Base-by-base conservation (phyloP, 805 yeast genomes). In the Teunomyces gatunensis region DNA sequence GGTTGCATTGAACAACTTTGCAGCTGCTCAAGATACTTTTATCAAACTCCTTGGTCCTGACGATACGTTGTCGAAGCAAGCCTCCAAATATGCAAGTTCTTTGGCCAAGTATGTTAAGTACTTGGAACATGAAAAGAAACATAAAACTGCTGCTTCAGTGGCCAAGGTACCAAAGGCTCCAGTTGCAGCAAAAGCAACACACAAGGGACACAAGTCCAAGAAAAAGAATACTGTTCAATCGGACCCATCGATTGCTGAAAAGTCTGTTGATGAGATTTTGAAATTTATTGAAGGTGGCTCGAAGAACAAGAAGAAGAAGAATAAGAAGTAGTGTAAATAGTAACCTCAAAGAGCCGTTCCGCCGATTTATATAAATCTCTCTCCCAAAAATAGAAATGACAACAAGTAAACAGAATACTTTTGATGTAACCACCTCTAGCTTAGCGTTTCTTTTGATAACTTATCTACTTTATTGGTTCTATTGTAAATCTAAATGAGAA, bases 251-350 rank as follows among this genome's bases (percentile, higher is more conserved):
- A 72, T 87, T 51, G 84, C 87, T 6, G 68, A 73, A 46, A 78
- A 83, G 64, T 81, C 89, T 15, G 78, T 87, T 45, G 92, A 85
- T 46, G 95, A 86, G 50, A 75, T 88, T 49, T 69, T 88, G 67
- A 74, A 75, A 50, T 88, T 81, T 59, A 85, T 88, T 58, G 85
- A 84, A 63, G 92, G 92, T 44, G 50, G 62, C 13, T 45, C 44
- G 17, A 49, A 48, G 18, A 48, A 39, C 33, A 48, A 48, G 44
- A 18, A 44, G 27, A 47, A 47, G 23, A 51, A 51, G 47, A 51
- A 51, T 43, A 20, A 12, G 18, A 40, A 46, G 37, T 41, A 35
- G 12, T 42, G 45, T 42, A 32, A 27, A 39, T 39, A 39, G 43
- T 15, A 15, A 32, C 34, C 18, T 32, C 17, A 32, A 13, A 13